Percentiles rank a stretch among this genome's conserved stretches.
Conservation (phyloP, 1,139 yeast genomes). For the Pichia sp. region DNA sequence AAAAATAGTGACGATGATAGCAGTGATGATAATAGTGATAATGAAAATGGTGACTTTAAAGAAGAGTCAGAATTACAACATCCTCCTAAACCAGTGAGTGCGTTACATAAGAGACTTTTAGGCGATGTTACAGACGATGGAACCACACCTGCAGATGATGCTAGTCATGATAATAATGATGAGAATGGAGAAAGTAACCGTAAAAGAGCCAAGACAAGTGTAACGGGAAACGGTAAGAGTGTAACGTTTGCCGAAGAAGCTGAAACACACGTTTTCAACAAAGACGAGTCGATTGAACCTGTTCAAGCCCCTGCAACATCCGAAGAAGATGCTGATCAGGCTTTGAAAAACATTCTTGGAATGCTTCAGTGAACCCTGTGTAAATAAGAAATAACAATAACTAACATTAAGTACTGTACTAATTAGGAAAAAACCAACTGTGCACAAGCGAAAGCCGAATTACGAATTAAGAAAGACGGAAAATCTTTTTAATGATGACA, state of each 20-base stretch:
- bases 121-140: not conserved
- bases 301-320: not conserved
- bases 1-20: slow-evolving; percentile 25
- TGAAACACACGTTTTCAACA: slow-evolving; percentile 7
- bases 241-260: slow-evolving; percentile 10
- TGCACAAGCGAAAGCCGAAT: slow-evolving; percentile 3
- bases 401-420: not conserved
- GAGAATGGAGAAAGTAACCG: not conserved
- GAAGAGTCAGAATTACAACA: not conserved
- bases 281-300: slow-evolving; percentile 1
- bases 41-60: not conserved
- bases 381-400: not conserved
- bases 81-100: not conserved
- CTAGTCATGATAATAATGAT: not conserved
- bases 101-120: slow-evolving; percentile 2
- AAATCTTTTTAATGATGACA: not conserved
- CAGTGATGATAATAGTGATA: slow-evolving; percentile 4
- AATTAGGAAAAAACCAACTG: not conserved
- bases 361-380: not conserved
- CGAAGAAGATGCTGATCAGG: not conserved
- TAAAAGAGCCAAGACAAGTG: not conserved
- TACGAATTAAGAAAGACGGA: no score
- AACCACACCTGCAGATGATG: not conserved
- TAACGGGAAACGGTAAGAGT: not conserved
- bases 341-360: slow-evolving; percentile 4